Evolutionary conservation across 805 yeast species (phyloP), one percentile per base, ranked within the genome.

Genomic region (Teunomyces barrocoloradensis): DNA sequence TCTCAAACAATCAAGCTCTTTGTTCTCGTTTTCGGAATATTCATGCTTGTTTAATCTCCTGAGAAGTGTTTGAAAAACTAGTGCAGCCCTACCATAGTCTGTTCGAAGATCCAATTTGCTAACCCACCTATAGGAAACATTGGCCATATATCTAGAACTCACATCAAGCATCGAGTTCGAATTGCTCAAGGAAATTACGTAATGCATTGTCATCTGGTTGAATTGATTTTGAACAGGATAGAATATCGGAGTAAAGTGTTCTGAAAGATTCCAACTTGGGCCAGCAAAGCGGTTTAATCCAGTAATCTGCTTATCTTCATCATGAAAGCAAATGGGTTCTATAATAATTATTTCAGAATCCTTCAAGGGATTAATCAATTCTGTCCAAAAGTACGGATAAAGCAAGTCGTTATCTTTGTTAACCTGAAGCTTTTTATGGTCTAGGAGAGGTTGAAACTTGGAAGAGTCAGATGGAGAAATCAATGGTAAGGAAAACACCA

Each of bases 331-430:
- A 23, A 54, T 52, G 2, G 65, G 49, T 42, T 68, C 73, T 0
- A 68, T n/a, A 1, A 66, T 46, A 12, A 64, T 43, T 1, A 68
- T 25, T 45, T 66, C 66, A 10, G 47, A 28, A 1, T 50, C 45
- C 42, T 67, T 48, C 9, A 60, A 32, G 0, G 73, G 72, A 48
- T 67, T 66, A 12, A 68, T 50, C 3, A 67, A 46, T 46, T 68
- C 73, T 6, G 69, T 65, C 73, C 73, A 68, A 45, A 51, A 68
- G 48, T 68, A 68, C 1, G 73, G 73, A 44, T 63, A 67, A 6
- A 68, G 47, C 9, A 68, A 50, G 48, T 68, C 73, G 46, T 56
- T 53, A 40, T 68, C 73, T 40, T 59, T 61, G 35, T 62, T 66
- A 5, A 50, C 37, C 9, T 45, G 38, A 1, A 64, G 46, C 20